A percentile compares a stretch with the other conserved stretches of the same genome.
phyloP scores from a whole-genome alignment of 108 stramenopile genomes.

The Cyclotella baltica region DNA sequence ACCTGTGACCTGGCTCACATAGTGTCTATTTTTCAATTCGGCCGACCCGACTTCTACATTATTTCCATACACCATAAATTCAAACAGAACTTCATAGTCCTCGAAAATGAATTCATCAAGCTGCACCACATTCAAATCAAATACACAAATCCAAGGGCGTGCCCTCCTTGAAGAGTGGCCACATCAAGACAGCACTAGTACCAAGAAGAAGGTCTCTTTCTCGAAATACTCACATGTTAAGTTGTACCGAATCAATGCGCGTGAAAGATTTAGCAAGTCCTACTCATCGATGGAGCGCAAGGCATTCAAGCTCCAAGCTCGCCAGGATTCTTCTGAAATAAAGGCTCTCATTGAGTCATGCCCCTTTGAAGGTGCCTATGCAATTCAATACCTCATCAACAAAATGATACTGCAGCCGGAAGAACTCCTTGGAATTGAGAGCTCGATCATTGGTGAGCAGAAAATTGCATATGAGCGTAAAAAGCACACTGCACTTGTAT shows the following conservation, averaged over 20 bases:
- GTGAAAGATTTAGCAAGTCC: neutral
- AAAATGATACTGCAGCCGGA: neutral
- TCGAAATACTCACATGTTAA: neutral
- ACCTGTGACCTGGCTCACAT: too few relatives aligned
- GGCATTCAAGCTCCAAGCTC: neutral
- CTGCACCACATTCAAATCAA: too few relatives aligned
- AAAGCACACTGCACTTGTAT: neutral
- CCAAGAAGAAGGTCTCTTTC: neutral
- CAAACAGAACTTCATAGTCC: too few relatives aligned
- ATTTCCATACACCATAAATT: too few relatives aligned
- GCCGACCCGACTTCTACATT: too few relatives aligned
- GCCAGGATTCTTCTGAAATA: neutral
- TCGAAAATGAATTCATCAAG: too few relatives aligned
- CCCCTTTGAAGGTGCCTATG: neutral
- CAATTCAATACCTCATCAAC: neutral
- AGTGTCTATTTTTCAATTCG: too few relatives aligned
- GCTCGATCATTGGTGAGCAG: neutral
- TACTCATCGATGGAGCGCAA: neutral
- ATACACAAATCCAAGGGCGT: constrained; percentile 1
- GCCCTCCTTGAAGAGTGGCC: neutral
- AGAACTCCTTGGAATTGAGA: constrained; percentile 8
- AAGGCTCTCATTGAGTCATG: neutral
- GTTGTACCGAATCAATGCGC: neutral
- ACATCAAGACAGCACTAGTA: too few relatives aligned
- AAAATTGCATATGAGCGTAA: neutral